Percentiles rank a stretch among this genome's conserved stretches.
phyloP scores from a whole-genome alignment of 2,329 filamentous ascomycete species.

The Fusarium coicis region DNA sequence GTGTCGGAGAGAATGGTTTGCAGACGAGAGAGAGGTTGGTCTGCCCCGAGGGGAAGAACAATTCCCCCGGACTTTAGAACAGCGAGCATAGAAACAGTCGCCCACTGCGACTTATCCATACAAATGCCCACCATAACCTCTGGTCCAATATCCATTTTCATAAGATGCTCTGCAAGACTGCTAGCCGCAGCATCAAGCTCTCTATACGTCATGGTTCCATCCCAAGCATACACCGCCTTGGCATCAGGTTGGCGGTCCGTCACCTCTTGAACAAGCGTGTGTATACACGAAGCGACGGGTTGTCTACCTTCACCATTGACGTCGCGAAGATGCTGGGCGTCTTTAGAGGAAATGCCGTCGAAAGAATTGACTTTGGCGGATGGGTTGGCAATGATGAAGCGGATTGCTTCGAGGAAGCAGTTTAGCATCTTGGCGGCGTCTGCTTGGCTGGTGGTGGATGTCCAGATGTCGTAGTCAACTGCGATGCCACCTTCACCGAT shows the following conservation, averaged over 20 bases:
- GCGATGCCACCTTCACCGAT: not conserved
- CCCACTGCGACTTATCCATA: constrained; percentile 3
- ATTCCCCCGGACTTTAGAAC: not conserved
- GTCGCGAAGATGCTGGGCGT: not conserved
- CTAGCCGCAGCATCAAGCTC: not conserved
- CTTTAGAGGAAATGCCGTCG: not conserved
- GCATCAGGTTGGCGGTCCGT: not conserved
- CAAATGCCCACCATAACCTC: constrained; percentile 4
- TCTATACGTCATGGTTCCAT: not conserved
- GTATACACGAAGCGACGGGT: not conserved
- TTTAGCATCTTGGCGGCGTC: not conserved
- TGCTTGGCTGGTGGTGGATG: not conserved
- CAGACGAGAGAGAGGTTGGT: not conserved
- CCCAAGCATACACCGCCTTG: not conserved
- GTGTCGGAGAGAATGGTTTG: not conserved
- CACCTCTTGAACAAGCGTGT: not conserved
- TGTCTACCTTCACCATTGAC: not conserved
- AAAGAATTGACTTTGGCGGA: not conserved
- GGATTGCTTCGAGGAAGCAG: not conserved
- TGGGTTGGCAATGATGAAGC: not conserved
- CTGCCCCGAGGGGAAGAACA: not conserved
- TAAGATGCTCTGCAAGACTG: not conserved
- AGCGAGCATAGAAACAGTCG: not conserved
- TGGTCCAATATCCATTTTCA: not conserved
- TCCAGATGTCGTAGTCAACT: constrained; percentile 1